These are phyloP conservation scores for Conticribra guillardii DNA, from an alignment of 108 stramenopile genomes.

Conservation along the genomic window DNA sequence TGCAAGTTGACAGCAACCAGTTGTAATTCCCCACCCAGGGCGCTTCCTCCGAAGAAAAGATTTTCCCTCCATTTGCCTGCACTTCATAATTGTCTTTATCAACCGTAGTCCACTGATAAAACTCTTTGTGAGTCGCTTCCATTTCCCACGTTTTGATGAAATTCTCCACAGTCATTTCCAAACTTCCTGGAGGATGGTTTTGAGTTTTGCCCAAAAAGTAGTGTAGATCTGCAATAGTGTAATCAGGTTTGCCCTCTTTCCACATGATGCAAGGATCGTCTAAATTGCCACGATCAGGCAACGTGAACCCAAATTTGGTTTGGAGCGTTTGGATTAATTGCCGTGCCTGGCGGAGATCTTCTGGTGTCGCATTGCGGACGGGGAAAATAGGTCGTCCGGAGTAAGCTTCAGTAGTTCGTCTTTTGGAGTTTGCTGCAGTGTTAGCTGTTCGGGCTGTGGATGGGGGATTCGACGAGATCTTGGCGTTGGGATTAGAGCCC, in stretches of 20 bases:
- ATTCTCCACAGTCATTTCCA: slow-evolving; percentile 50
- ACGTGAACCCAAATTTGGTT: slow-evolving; percentile 3
- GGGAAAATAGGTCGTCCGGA: slow-evolving; percentile 25
- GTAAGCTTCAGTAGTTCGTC: background rate
- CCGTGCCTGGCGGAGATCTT: slow-evolving; percentile 14
- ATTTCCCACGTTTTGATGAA: slow-evolving; percentile 62
- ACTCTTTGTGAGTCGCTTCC: slow-evolving; percentile 54
- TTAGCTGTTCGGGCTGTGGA: background rate
- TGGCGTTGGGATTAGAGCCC: no score
- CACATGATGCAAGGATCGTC: slow-evolving; percentile 17
- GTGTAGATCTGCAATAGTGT: slow-evolving; percentile 41
- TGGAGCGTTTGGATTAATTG: slow-evolving; percentile 3
- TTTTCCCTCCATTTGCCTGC: slow-evolving; percentile 53
- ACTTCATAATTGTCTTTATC: slow-evolving; percentile 45
- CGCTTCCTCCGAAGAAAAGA: slow-evolving; percentile 46
- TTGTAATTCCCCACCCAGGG: slow-evolving; percentile 59
- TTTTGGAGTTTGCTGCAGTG: slow-evolving; percentile 1
- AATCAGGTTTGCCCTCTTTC: slow-evolving; percentile 52
- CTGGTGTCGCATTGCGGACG: slow-evolving; percentile 10
- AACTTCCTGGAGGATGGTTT: slow-evolving; percentile 35
- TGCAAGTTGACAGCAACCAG: slow-evolving; percentile 46
- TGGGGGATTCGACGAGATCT: no score
- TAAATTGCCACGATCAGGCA: slow-evolving; percentile 22
- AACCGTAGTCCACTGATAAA: slow-evolving; percentile 41
- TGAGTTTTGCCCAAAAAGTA: slow-evolving; percentile 42